These are phyloP conservation scores for Naganishia sp. DNA, from an alignment of 1,284 basidiomycete species.

Conservation along the genomic window DNA sequence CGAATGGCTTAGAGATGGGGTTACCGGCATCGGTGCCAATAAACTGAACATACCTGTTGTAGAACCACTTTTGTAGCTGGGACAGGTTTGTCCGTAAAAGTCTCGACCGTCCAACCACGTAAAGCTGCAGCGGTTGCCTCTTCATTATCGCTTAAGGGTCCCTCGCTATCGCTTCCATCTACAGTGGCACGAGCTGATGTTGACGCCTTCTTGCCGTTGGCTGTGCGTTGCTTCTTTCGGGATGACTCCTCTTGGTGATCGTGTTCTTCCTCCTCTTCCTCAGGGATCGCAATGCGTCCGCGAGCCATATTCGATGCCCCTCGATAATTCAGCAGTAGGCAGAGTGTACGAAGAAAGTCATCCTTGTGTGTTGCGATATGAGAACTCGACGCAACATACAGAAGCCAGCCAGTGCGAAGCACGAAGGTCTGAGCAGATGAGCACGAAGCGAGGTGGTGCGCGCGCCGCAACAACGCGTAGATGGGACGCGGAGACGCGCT, in stretches of 20 bases:
- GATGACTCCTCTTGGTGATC: conserved; percentile 6
- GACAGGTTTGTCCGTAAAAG: conserved; percentile 23
- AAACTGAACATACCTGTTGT: conserved; percentile 10
- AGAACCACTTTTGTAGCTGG: conserved; percentile 2
- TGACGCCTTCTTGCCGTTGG: conserved; percentile 6
- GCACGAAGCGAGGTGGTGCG: too few relatives aligned
- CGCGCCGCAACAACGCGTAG: too few relatives aligned
- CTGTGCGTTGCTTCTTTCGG: conserved; percentile 11
- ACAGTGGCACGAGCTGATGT: not conserved
- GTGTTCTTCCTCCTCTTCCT: conserved; percentile 12
- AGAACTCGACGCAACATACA: too few relatives aligned
- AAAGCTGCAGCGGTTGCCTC: conserved; percentile 6
- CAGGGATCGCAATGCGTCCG: conserved; percentile 11
- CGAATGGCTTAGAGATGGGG: not conserved
- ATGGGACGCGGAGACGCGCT: too few relatives aligned
- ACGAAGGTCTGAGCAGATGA: too few relatives aligned
- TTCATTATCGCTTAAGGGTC: conserved; percentile 10
- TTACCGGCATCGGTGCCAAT: not conserved
- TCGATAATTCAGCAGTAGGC: too few relatives aligned
- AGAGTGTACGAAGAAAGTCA: too few relatives aligned
- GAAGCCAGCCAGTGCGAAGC: too few relatives aligned
- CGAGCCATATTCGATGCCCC: conserved; percentile 1
- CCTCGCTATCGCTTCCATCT: conserved; percentile 21
- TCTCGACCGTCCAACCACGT: conserved; percentile 19
- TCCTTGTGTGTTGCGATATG: too few relatives aligned